phyloP scores from a whole-genome alignment of 2,329 filamentous ascomycete species.

The Verticillium zaregamsianum region DNA sequence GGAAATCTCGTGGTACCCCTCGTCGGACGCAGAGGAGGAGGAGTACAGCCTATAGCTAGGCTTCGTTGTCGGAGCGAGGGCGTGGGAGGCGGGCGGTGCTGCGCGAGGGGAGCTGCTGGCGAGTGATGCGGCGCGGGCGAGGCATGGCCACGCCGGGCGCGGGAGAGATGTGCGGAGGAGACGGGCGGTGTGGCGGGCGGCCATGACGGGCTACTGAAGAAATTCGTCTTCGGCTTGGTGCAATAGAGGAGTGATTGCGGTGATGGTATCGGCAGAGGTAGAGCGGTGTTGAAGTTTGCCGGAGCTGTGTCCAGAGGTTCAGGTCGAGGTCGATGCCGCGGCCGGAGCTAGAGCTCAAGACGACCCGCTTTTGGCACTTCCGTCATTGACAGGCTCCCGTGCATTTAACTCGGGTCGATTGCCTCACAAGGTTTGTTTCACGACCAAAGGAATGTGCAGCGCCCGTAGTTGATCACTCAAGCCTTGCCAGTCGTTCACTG shows the following conservation, averaged over 20 bases:
- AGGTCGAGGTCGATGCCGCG: not conserved
- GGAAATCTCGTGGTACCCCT: conserved; percentile 8
- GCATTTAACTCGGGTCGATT: not conserved
- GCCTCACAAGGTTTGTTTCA: too few relatives aligned
- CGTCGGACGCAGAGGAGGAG: conserved; percentile 1
- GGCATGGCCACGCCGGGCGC: not conserved
- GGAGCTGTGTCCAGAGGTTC: not conserved
- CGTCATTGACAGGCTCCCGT: not conserved
- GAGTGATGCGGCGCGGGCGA: not conserved
- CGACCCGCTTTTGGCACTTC: not conserved
- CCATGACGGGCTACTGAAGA: not conserved
- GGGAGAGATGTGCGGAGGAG: not conserved
- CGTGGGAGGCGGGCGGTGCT: not conserved
- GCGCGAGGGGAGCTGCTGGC: not conserved
- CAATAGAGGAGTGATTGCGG: not conserved
- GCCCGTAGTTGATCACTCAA: not conserved
- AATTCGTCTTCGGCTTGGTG: not conserved
- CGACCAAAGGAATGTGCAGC: not conserved
- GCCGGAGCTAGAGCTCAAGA: not conserved
- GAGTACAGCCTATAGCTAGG: not conserved
- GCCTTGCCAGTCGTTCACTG: not conserved
- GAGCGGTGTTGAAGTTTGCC: not conserved
- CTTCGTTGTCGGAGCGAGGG: not conserved
- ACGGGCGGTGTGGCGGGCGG: not conserved
- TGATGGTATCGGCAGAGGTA: not conserved